Evolutionary conservation across 192 early-diverging fungal species (phyloP).

Genomic region (Piromyces sp.): DNA sequence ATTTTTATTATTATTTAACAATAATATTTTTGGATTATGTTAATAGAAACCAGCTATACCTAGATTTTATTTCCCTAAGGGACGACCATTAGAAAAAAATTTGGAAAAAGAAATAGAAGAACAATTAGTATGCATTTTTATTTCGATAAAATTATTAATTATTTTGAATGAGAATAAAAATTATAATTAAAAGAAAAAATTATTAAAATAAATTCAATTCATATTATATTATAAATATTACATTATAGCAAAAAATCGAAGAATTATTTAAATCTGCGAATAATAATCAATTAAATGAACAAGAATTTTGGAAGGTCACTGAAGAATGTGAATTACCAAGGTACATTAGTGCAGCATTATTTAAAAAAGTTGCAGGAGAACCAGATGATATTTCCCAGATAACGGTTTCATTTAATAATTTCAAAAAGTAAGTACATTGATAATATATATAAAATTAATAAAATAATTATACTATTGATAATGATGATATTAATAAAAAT

Average conservation of each 20-base stretch:
- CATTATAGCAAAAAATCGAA: not conserved
- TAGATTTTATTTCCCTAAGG: not conserved
- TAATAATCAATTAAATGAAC: not conserved
- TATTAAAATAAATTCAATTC: too few relatives aligned
- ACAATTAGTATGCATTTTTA: not conserved
- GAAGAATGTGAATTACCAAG: slow-evolving; percentile 9
- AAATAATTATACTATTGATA: too few relatives aligned
- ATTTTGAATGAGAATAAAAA: too few relatives aligned
- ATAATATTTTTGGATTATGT: too few relatives aligned
- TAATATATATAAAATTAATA: too few relatives aligned
- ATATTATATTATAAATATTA: too few relatives aligned
- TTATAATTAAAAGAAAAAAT: too few relatives aligned
- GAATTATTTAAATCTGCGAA: not conserved
- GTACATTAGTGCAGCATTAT: slow-evolving; percentile 12
- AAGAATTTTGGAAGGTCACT: slow-evolving; percentile 11
- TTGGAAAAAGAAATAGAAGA: not conserved
- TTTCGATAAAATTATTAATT: too few relatives aligned
- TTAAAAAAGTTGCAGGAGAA: slow-evolving; percentile 6
- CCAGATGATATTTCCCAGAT: not conserved
- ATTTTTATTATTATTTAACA: too few relatives aligned
- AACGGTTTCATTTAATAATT: not conserved
- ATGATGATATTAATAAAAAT: too few relatives aligned
- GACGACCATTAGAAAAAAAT: not conserved
- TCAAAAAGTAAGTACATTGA: not conserved
- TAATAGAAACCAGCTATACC: not conserved